Conservation (phyloP, 2,329 filamentous ascomycete species). For the Curvularia lunata region DNA sequence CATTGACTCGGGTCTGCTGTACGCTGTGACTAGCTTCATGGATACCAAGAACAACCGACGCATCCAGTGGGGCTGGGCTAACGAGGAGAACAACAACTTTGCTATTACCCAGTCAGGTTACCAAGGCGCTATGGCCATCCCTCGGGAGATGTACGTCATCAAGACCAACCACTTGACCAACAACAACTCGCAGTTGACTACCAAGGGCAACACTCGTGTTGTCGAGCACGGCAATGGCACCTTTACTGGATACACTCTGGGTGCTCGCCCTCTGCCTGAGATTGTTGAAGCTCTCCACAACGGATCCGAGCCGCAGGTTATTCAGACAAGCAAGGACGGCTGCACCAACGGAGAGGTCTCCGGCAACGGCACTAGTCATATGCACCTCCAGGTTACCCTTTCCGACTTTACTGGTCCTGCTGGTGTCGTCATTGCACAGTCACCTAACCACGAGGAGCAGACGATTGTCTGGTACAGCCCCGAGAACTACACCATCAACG, state of each 20-base stretch:
- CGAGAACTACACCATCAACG: slow-evolving; percentile 54
- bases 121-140: slow-evolving; percentile 54
- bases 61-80: slow-evolving; percentile 56
- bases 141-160: slow-evolving; percentile 56
- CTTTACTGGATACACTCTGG: slow-evolving; percentile 54
- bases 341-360: slow-evolving; percentile 33
- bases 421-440: slow-evolving; percentile 53
- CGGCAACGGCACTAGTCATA: slow-evolving; percentile 44
- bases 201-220: slow-evolving; percentile 46
- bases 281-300: slow-evolving; percentile 51
- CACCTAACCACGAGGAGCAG: slow-evolving; percentile 52
- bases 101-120: slow-evolving; percentile 52
- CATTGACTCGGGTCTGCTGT: slow-evolving; percentile 54
- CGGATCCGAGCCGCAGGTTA: slow-evolving; percentile 31
- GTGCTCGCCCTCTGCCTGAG: slow-evolving; percentile 53
- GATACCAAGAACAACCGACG: slow-evolving; percentile 58
- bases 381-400: slow-evolving; percentile 52
- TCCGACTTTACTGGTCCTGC: slow-evolving; percentile 49
- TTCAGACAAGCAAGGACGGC: slow-evolving; percentile 22
- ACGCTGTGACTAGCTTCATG: slow-evolving; percentile 56
- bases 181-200: slow-evolving; percentile 40
- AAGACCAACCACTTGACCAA: slow-evolving; percentile 51
- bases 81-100: slow-evolving; percentile 54
- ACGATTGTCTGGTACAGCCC: slow-evolving; percentile 56
- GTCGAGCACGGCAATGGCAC: slow-evolving; percentile 47